Conservation (phyloP, 2,329 filamentous ascomycete species). For the Paecilomyces niveus region DNA sequence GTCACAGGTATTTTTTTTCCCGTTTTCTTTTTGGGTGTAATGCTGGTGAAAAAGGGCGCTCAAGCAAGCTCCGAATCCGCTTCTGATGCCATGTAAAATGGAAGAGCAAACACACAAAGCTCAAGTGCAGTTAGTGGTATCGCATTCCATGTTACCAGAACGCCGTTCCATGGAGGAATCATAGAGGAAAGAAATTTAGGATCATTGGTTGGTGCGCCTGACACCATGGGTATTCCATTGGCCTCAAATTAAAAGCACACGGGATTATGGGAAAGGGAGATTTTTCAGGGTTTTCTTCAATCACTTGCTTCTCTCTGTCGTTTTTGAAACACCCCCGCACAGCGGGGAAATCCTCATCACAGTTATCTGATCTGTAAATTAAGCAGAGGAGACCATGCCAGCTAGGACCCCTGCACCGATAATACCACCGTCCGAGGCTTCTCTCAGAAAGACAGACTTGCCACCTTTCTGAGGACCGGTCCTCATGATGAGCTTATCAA, state of each 20-base stretch:
- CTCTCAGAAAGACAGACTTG: conserved; percentile 45
- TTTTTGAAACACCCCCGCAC: not conserved
- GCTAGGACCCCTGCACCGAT: conserved; percentile 50
- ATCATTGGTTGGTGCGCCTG: not conserved
- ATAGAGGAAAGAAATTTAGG: not conserved
- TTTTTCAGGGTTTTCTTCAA: not conserved
- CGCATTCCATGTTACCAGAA: not conserved
- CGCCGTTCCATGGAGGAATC: not conserved
- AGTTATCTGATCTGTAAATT: not conserved
- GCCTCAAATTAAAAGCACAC: not conserved
- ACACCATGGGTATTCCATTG: not conserved
- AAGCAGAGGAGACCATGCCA: conserved; percentile 33
- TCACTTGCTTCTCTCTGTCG: not conserved
- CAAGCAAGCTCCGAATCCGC: not conserved
- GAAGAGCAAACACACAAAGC: not conserved
- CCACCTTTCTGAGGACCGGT: conserved; percentile 38
- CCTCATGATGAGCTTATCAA: conserved; percentile 50
- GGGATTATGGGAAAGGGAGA: not conserved
- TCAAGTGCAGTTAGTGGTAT: not conserved
- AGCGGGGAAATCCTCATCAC: not conserved
- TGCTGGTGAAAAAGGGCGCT: not conserved
- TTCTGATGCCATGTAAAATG: not conserved
- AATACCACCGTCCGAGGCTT: conserved; percentile 49
- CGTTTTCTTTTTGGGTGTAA: not conserved
- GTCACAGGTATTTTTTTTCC: not conserved